Conservation (phyloP, 2,329 filamentous ascomycete genomes). For the Calonectria hawksworthii region DNA sequence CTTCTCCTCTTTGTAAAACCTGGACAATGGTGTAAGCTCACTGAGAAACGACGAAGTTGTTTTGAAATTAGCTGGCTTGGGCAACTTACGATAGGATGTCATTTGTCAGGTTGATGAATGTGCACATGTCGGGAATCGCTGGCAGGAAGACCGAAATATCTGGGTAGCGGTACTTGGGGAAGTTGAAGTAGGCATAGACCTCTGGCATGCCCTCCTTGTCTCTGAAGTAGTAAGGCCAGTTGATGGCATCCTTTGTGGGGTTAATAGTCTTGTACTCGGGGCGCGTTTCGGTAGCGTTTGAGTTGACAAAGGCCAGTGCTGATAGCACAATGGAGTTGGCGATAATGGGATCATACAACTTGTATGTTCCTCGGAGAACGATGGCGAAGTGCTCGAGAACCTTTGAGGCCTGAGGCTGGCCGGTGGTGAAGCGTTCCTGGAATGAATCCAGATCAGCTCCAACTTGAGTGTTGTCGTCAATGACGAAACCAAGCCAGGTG, state of each 20-base stretch:
- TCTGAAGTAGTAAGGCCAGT: constrained; percentile 5
- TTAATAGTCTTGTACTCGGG: neutral
- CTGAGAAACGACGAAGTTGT: too few species aligned
- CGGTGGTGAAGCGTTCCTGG: neutral
- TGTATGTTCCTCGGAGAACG: neutral
- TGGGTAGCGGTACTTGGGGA: neutral
- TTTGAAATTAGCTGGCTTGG: neutral
- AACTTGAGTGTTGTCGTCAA: neutral
- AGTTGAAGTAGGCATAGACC: constrained; percentile 4
- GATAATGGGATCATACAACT: neutral
- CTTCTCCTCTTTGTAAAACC: constrained; percentile 6
- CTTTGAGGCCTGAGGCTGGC: neutral
- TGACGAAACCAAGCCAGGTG: constrained; percentile 6
- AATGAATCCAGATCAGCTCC: neutral
- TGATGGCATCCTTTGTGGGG: neutral
- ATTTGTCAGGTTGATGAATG: constrained; percentile 7
- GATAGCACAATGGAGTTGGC: neutral
- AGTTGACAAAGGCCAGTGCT: neutral
- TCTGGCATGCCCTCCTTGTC: constrained; percentile 8
- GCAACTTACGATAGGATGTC: neutral
- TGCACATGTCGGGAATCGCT: neutral
- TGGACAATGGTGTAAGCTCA: neutral
- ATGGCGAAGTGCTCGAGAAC: neutral
- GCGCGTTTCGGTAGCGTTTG: neutral
- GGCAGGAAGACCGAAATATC: neutral